Evolutionary conservation across 306 rosid species (phyloP).

Genomic region (Rosa rugosa): DNA sequence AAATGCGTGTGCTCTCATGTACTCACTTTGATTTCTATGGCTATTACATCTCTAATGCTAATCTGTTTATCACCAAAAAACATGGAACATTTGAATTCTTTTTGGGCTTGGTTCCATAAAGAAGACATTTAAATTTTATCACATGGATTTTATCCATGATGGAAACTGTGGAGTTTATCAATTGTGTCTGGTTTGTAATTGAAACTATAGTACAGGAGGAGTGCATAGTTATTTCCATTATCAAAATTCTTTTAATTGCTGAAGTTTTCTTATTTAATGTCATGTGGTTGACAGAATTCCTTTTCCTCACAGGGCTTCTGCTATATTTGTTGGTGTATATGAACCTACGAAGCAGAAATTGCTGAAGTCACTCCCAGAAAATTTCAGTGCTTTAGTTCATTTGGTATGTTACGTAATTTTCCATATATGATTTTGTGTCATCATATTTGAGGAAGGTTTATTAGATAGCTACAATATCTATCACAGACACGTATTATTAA

Average conservation of each 20-base stretch:
- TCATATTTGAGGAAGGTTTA: neutral
- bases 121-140: too few species aligned
- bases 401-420: conserved; percentile 49
- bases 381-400: conserved; percentile 72
- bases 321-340: conserved; percentile 76
- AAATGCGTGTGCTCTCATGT: too few species aligned
- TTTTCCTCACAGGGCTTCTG: conserved; percentile 65
- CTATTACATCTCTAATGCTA: too few species aligned
- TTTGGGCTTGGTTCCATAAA: too few species aligned
- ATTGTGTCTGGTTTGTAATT: too few species aligned
- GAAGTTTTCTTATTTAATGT: conserved; percentile 22
- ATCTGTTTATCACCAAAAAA: too few species aligned
- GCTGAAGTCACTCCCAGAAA: conserved; percentile 58
- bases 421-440: neutral
- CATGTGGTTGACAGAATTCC: neutral
- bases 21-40: too few species aligned
- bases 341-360: conserved; percentile 73
- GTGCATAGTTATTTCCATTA: neutral
- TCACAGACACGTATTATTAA: neutral
- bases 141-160: too few species aligned
- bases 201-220: neutral
- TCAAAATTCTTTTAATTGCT: conserved; percentile 8
- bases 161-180: too few species aligned
- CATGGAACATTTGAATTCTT: too few species aligned
- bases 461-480: neutral